phyloP scores from a whole-genome alignment of 805 yeast species.

The Myxozyma mucilagina region DNA sequence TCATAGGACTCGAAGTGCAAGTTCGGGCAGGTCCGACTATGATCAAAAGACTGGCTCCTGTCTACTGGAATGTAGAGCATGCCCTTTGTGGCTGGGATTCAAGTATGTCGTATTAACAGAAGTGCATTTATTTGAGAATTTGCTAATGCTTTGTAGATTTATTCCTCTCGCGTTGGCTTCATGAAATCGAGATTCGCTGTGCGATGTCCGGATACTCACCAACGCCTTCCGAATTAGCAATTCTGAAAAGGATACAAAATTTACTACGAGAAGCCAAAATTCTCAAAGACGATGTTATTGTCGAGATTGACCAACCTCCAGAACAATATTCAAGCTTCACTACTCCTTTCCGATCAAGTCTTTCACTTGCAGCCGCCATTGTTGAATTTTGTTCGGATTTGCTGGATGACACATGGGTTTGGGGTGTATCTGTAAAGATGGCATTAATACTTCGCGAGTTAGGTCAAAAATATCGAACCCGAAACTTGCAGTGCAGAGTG shows the following conservation, averaged over 20 bases:
- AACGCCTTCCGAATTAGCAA: background rate
- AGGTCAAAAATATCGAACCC: slow-evolving; percentile 15
- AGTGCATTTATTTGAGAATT: background rate
- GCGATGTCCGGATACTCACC: slow-evolving; percentile 3
- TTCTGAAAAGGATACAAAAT: slow-evolving; percentile 3
- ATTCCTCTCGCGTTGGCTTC: slow-evolving; percentile 19
- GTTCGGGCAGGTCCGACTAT: slow-evolving; percentile 11
- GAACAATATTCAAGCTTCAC: background rate
- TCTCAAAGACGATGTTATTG: slow-evolving; percentile 1
- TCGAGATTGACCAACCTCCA: background rate
- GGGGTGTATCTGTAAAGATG: slow-evolving; percentile 20
- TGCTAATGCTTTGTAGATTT: background rate
- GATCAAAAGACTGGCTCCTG: slow-evolving; percentile 8
- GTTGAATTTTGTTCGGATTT: slow-evolving; percentile 17
- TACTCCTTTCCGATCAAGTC: slow-evolving; percentile 1
- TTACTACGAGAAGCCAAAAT: slow-evolving; percentile 11
- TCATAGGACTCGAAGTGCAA: slow-evolving; percentile 12
- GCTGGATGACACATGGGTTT: slow-evolving; percentile 14
- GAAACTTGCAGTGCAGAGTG: slow-evolving; percentile 10
- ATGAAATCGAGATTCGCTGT: slow-evolving; percentile 12
- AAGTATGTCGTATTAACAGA: background rate
- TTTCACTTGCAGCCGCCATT: slow-evolving; percentile 16
- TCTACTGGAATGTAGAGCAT: slow-evolving; percentile 20
- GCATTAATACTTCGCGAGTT: slow-evolving; percentile 9
- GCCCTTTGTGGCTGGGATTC: slow-evolving; percentile 24